Conservation (phyloP, 2,329 filamentous ascomycete species). For the Lachnellula cervina region DNA sequence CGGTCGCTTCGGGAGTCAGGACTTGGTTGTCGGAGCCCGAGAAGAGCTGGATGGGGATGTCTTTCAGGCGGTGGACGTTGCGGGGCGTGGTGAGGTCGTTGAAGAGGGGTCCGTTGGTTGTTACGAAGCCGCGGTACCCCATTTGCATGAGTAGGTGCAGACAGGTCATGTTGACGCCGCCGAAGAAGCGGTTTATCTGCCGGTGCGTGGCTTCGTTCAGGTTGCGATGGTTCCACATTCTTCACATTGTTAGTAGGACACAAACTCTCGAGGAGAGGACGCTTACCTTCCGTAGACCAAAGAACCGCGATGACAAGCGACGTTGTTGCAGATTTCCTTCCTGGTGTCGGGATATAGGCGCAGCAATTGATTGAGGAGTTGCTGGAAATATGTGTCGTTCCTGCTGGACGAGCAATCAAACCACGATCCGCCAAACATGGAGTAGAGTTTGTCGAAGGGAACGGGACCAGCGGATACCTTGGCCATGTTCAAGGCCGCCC, state of each 20-base stretch:
- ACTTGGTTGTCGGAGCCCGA: constrained; percentile 54
- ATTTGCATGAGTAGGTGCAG: constrained; percentile 53
- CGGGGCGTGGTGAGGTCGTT: constrained; percentile 43
- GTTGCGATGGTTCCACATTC: constrained; percentile 58
- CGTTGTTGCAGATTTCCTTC: constrained; percentile 56
- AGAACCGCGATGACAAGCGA: constrained; percentile 55
- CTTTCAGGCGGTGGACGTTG: constrained; percentile 47
- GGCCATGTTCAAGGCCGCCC: constrained; percentile 50
- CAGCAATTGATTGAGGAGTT: constrained; percentile 49
- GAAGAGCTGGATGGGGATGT: constrained; percentile 52
- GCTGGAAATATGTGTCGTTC: constrained; percentile 46
- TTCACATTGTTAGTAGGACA: neutral
- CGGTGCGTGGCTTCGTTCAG: constrained; percentile 62
- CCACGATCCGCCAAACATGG: constrained; percentile 45
- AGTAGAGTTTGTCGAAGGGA: constrained; percentile 46
- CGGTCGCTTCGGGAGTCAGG: constrained; percentile 48
- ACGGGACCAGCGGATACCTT: constrained; percentile 48
- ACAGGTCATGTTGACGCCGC: constrained; percentile 56
- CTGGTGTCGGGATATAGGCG: constrained; percentile 52
- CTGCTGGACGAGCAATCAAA: constrained; percentile 47
- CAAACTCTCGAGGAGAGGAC: neutral
- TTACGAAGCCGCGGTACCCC: constrained; percentile 47
- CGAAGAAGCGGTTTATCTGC: constrained; percentile 57
- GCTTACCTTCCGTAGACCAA: constrained; percentile 55
- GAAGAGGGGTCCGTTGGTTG: constrained; percentile 46